Evolutionary conservation across 1,139 yeast species (phyloP).

Genomic region (Diutina ranongensis): DNA sequence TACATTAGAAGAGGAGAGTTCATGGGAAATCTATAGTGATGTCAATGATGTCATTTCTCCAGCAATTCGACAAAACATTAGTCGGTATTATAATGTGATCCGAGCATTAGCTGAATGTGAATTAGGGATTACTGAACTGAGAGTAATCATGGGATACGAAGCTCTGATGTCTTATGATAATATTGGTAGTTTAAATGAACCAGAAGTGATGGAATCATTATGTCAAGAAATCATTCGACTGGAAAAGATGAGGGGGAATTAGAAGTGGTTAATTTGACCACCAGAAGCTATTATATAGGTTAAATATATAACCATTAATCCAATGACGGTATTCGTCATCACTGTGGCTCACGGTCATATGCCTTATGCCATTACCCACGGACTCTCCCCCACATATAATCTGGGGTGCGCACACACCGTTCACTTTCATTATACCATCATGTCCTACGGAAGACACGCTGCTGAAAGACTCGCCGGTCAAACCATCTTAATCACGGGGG

Average conservation of each 20-base stretch:
- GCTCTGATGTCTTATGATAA: conserved; percentile 72
- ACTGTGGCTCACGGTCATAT: too few relatives aligned
- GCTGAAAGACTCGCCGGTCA: conserved; percentile 28
- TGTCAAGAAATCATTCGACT: conserved; percentile 65
- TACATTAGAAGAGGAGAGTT: conserved; percentile 83
- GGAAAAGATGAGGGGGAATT: conserved; percentile 49
- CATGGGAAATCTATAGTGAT: conserved; percentile 93
- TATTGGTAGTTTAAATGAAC: conserved; percentile 64
- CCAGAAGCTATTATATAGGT: too few relatives aligned
- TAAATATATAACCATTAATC: too few relatives aligned
- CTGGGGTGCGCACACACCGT: background rate
- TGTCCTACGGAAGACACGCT: conserved; percentile 43
- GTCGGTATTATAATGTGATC: conserved; percentile 77
- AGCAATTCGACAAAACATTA: conserved; percentile 57
- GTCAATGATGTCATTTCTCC: conserved; percentile 62
- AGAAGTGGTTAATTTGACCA: too few relatives aligned
- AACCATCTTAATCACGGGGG: conserved; percentile 5
- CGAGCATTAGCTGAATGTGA: conserved; percentile 73
- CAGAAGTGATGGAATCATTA: conserved; percentile 60
- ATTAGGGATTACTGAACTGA: conserved; percentile 73
- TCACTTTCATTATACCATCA: conserved; percentile 9
- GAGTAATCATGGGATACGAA: conserved; percentile 77
- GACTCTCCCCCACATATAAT: background rate
- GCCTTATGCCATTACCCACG: too few relatives aligned
- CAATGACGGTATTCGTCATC: too few relatives aligned